phyloP scores from a whole-genome alignment of 805 yeast species.

The Starmerella stellata region DNA sequence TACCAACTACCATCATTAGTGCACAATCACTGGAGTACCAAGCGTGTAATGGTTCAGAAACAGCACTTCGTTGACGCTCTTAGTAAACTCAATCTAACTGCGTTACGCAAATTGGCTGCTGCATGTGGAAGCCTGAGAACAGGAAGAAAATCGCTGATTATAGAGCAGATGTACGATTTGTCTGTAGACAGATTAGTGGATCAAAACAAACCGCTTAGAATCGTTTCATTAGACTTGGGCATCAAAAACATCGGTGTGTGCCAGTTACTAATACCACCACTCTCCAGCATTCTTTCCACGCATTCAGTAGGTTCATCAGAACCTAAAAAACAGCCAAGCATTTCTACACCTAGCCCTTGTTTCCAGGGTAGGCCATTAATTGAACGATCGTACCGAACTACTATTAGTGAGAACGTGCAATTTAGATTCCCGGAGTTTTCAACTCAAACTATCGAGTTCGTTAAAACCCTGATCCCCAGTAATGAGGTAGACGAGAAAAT shows the following conservation, averaged over 20 bases:
- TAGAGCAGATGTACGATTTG: conserved; percentile 12
- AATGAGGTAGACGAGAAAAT: conserved; percentile 17
- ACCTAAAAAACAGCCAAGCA: too few species aligned
- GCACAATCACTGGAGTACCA: too few species aligned
- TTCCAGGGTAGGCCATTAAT: conserved; percentile 1
- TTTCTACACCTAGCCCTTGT: too few species aligned
- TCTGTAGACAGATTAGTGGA: conserved; percentile 14
- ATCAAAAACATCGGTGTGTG: conserved; percentile 22
- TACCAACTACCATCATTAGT: too few species aligned
- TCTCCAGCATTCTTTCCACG: too few species aligned
- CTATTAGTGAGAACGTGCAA: conserved; percentile 7
- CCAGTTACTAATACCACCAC: conserved; percentile 6
- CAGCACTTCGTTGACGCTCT: not conserved
- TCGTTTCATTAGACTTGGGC: conserved; percentile 23
- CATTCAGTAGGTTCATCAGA: too few species aligned
- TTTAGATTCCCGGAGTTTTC: conserved; percentile 20
- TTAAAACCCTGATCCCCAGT: conserved; percentile 1
- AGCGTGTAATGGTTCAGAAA: too few species aligned
- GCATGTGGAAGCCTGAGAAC: conserved; percentile 3
- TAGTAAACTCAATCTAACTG: not conserved
- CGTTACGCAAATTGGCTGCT: not conserved
- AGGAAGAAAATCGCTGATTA: conserved; percentile 3
- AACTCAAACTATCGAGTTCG: conserved; percentile 13
- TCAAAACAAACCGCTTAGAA: conserved; percentile 2
- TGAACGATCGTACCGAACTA: conserved; percentile 6